Conservation (phyloP, 768 basidiomycete genomes). For the Dioszegia hungarica region DNA sequence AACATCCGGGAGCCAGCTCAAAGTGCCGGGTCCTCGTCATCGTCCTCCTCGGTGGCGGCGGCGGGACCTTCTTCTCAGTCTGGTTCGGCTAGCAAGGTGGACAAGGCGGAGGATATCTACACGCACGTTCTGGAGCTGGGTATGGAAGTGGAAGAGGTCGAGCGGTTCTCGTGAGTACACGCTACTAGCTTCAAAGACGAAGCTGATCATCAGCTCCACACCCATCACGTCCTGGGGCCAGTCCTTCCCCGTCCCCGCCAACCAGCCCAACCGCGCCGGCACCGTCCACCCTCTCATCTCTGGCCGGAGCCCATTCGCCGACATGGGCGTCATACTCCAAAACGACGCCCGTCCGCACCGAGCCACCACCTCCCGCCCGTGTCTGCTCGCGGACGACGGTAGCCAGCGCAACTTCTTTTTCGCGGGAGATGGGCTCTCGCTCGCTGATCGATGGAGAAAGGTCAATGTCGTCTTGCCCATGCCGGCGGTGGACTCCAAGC, state of each 20-base stretch:
- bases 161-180: constrained; percentile 31
- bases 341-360: constrained; percentile 12
- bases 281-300: constrained; percentile 24
- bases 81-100: background rate
- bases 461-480: constrained; percentile 47
- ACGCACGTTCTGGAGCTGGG: constrained; percentile 40
- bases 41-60: too few relatives aligned
- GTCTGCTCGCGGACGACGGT: constrained; percentile 40
- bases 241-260: constrained; percentile 34
- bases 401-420: constrained; percentile 43
- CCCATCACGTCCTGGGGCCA: constrained; percentile 25
- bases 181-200: background rate
- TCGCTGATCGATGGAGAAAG: constrained; percentile 42
- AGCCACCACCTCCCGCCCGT: constrained; percentile 11
- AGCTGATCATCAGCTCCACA: constrained; percentile 22
- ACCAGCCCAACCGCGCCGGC: constrained; percentile 32
- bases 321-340: constrained; percentile 15
- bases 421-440: constrained; percentile 34
- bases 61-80: background rate
- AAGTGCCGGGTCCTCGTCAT: background rate
- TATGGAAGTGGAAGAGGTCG: constrained; percentile 46
- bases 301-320: constrained; percentile 23
- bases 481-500: constrained; percentile 17
- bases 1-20: background rate
- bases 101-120: constrained; percentile 11